Base-by-base conservation (phyloP, 2,329 filamentous ascomycete genomes). In the Microcera coccophila region DNA sequence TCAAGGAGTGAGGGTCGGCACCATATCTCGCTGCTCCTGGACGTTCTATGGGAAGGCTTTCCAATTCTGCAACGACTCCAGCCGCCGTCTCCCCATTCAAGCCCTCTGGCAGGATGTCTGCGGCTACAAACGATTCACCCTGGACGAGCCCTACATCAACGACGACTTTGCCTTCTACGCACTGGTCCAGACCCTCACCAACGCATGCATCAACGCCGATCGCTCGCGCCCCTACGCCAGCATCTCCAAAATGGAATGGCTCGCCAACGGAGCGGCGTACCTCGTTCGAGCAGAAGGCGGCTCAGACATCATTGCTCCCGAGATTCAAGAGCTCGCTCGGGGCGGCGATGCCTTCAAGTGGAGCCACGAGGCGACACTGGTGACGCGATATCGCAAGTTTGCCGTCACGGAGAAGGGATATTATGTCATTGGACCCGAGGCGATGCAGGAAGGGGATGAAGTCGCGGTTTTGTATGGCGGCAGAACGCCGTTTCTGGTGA, bases 351-450 rank as follows among this genome's bases (percentile, higher is more conserved):
- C 57, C 4, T 64, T 62, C 48, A 60, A 60, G 41, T 64, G 63
- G 63, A 64, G 61, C 35, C 62, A 63, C 37, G 61, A 63, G 21
- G 63, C 63, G 14, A 63, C 62, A 2, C 57, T 66, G 16, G 51
- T 64, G 5, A 57, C 63, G n/a, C 52, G 63, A 22, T 59, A 65
- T 41, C 51, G 64, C 8, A 54, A 52, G 20, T 64, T 67, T 43
- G 62, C 55, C 11, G 45, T 63, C 16, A 66, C 64, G 1, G 38
- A 33, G n/a, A 42, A 49, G 7, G 61, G 62, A 0, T 55, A 61
- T 48, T 67, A 58, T 38, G 55, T 67, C 21, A 44, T 67, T 4
- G 64, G 63, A 1, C 62, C 64, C 14, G 57, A 62, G 21, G 48
- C 47, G 8, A 57, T 66, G 49, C 36, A 53, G 19, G 34, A 41